Conservation (phyloP, 805 yeast species). For the Candida lessepsii region DNA sequence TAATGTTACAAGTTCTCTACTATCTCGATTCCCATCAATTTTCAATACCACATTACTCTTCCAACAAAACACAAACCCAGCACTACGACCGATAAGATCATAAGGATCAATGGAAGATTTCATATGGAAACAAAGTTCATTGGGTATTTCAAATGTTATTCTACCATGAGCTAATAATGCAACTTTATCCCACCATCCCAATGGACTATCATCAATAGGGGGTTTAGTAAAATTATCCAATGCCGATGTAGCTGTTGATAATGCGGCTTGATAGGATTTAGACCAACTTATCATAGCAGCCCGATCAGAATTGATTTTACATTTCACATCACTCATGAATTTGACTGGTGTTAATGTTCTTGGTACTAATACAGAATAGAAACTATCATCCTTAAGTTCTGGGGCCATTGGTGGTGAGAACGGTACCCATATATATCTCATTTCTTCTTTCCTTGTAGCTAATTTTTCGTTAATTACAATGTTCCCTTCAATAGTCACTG, state of each 20-base stretch:
- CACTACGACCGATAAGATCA: conserved; percentile 51
- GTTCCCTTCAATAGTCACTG: conserved; percentile 40
- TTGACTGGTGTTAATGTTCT: conserved; percentile 67
- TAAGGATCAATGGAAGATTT: conserved; percentile 63
- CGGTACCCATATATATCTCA: conserved; percentile 53
- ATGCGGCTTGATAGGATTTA: conserved; percentile 59
- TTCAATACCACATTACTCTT: conserved; percentile 49
- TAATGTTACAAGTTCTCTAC: conserved; percentile 51
- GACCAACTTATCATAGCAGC: conserved; percentile 64
- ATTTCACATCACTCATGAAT: conserved; percentile 48
- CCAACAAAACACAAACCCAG: conserved; percentile 70
- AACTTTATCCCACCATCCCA: conserved; percentile 54
- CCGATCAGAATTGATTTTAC: conserved; percentile 42
- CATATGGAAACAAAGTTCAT: conserved; percentile 60
- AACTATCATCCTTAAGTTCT: conserved; percentile 35
- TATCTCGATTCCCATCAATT: conserved; percentile 50
- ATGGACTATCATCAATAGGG: conserved; percentile 42
- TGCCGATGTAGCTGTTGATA: conserved; percentile 47
- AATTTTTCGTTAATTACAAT: conserved; percentile 59
- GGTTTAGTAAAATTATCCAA: conserved; percentile 48
- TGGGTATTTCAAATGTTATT: conserved; percentile 45
- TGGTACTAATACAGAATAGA: conserved; percentile 57
- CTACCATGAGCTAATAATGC: conserved; percentile 55
- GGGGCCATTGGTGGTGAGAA: conserved; percentile 52
- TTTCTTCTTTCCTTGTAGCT: conserved; percentile 40